Percentiles rank a stretch among this genome's conserved stretches.
phyloP scores from a whole-genome alignment of 2,329 filamentous ascomycete species.

The Talaromyces sp. region DNA sequence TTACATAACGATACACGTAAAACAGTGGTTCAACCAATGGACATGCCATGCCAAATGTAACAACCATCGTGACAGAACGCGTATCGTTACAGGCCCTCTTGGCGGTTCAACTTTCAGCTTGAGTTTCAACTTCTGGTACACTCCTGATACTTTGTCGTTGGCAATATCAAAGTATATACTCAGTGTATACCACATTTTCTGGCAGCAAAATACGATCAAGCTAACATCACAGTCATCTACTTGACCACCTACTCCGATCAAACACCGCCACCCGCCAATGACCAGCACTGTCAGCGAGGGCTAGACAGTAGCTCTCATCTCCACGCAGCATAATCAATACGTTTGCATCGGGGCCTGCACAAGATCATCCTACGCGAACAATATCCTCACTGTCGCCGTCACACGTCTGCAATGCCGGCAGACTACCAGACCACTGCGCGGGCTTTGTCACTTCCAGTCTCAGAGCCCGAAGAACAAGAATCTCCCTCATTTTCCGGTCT shows the following conservation, averaged over 20 bases:
- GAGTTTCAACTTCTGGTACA: not conserved
- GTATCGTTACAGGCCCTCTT: conserved; percentile 6
- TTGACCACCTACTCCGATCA: not conserved
- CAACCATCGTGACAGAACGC: conserved; percentile 8
- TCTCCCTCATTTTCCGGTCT: conserved; percentile 46
- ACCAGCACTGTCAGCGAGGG: conserved; percentile 13
- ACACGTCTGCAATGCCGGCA: conserved; percentile 35
- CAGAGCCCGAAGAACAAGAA: conserved; percentile 39
- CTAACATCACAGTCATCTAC: not conserved
- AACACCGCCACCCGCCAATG: conserved; percentile 9
- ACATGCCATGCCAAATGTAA: not conserved
- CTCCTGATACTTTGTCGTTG: not conserved
- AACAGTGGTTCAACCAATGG: conserved; percentile 2
- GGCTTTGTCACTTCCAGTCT: conserved; percentile 52
- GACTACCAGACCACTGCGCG: conserved; percentile 53
- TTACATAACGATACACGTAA: not conserved
- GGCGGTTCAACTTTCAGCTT: not conserved
- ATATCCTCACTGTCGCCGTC: not conserved
- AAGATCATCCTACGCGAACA: no score
- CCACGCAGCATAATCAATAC: no score
- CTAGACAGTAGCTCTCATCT: conserved; percentile 17
- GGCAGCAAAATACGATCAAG: not conserved
- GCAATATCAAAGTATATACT: not conserved
- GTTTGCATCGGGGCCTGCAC: no score
- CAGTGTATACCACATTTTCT: not conserved